phyloP scores from a whole-genome alignment of 2,329 filamentous ascomycete species.

The Aspergillus pseudonomiae region DNA sequence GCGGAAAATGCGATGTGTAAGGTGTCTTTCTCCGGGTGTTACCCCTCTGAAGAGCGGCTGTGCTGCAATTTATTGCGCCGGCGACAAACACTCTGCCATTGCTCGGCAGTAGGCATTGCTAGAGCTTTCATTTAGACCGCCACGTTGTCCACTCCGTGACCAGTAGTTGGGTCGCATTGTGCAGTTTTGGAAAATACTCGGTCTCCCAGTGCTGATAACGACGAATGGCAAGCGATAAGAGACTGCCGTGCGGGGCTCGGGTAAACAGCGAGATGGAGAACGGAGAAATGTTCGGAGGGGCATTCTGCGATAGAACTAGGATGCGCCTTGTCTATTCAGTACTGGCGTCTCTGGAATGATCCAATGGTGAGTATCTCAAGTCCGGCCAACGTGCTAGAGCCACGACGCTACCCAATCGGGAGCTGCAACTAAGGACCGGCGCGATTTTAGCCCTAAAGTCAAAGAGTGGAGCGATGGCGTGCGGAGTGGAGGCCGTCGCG shows the following conservation, averaged over 20 bases:
- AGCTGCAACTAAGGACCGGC: not conserved
- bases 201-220: not conserved
- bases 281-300: slow-evolving; percentile 28
- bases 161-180: not conserved
- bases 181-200: not conserved
- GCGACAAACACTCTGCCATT: too few relatives aligned
- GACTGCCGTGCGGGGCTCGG: not conserved
- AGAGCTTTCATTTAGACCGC: not conserved
- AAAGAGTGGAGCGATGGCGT: slow-evolving; percentile 20
- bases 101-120: not conserved
- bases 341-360: not conserved
- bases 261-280: not conserved
- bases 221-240: not conserved
- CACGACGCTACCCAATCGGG: not conserved
- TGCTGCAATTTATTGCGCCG: not conserved
- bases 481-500: slow-evolving; percentile 21
- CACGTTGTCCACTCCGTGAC: not conserved
- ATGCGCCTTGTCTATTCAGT: not conserved
- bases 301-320: not conserved
- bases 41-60: not conserved
- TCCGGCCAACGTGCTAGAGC: not conserved
- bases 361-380: not conserved
- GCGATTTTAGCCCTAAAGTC: not conserved
- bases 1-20: not conserved
- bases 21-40: not conserved